Conservation (phyloP, 1,284 basidiomycete genomes). For the Ganoderma lucidum region DNA sequence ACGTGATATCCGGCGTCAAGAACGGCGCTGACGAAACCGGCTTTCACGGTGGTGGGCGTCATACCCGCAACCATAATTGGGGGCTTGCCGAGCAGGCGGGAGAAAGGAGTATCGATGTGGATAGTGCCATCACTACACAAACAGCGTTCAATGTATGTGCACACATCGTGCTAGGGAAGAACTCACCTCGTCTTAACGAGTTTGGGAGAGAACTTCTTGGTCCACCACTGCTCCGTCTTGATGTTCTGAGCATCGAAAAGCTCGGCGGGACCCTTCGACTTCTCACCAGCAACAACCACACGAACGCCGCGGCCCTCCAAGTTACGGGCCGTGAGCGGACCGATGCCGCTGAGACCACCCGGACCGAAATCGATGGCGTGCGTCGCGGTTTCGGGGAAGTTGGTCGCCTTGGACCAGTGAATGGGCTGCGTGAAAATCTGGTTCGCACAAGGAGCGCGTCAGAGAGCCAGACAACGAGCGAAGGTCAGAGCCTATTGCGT, state of each 20-base stretch:
- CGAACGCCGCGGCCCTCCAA: constrained; percentile 94
- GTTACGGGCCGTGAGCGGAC: constrained; percentile 89
- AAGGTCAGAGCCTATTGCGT: constrained; percentile 78
- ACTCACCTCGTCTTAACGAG: constrained; percentile 89
- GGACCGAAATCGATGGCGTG: constrained; percentile 98
- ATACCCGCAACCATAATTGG: constrained; percentile 99
- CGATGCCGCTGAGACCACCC: constrained; percentile 93
- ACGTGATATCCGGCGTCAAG: constrained; percentile 96
- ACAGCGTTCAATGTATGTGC: constrained; percentile 12
- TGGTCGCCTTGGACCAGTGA: constrained; percentile 91
- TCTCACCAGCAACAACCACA: constrained; percentile 87
- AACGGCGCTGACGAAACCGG: constrained; percentile 91
- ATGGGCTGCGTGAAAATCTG: constrained; percentile 95
- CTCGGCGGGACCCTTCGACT: constrained; percentile 86
- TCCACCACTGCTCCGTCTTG: constrained; percentile 90
- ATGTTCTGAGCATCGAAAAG: constrained; percentile 77
- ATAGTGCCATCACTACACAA: constrained; percentile 82
- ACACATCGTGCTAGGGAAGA: not conserved
- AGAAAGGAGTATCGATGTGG: constrained; percentile 96
- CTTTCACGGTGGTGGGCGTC: constrained; percentile 95
- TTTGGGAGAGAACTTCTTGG: constrained; percentile 84
- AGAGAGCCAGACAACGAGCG: constrained; percentile 71
- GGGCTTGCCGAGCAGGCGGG: constrained; percentile 92
- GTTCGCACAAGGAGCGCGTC: constrained; percentile 86
- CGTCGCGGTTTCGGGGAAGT: constrained; percentile 90